Conservation (phyloP, 352 stramenopile species). For the Phytophthora macrochlamydospora region DNA sequence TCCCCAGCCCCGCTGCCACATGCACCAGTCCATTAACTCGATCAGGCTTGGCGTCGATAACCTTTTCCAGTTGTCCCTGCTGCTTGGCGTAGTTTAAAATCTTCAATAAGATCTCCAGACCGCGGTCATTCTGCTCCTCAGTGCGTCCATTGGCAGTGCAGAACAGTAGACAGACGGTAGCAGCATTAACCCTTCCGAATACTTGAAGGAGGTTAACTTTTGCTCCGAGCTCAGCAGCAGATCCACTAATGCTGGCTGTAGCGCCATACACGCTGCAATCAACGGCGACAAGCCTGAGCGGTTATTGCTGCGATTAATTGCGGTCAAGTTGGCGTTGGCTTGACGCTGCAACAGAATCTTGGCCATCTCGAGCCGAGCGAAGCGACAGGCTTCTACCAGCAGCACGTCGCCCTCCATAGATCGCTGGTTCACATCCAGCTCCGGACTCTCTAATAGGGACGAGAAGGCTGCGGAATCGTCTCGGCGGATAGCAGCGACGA, state of each 20-base stretch:
- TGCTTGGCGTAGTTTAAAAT: slow-evolving; percentile 46
- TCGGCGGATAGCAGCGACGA: slow-evolving; percentile 36
- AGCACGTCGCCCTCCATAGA: slow-evolving; percentile 42
- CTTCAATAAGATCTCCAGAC: slow-evolving; percentile 41
- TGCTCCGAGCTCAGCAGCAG: slow-evolving; percentile 33
- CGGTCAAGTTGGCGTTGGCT: slow-evolving; percentile 43
- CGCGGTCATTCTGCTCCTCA: slow-evolving; percentile 43
- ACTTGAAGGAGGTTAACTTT: slow-evolving; percentile 39
- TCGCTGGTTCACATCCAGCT: slow-evolving; percentile 45
- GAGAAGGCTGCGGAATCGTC: slow-evolving; percentile 31
- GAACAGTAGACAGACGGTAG: slow-evolving; percentile 49
- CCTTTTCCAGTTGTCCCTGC: slow-evolving; percentile 27
- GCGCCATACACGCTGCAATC: slow-evolving; percentile 60
- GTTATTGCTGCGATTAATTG: slow-evolving; percentile 41
- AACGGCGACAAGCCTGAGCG: slow-evolving; percentile 49
- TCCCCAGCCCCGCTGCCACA: slow-evolving; percentile 50
- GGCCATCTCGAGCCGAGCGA: slow-evolving; percentile 49
- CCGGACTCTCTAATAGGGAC: slow-evolving; percentile 23
- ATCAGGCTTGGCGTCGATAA: slow-evolving; percentile 47
- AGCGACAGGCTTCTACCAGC: slow-evolving; percentile 67
- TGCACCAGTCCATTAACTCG: slow-evolving; percentile 57
- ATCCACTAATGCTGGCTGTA: slow-evolving; percentile 44
- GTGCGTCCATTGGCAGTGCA: slow-evolving; percentile 62
- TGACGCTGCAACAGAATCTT: slow-evolving; percentile 35
- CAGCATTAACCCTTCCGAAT: slow-evolving; percentile 50